Percentiles rank a stretch among this genome's conserved stretches.
Conservation (phyloP, 169 alveolate genomes). For the Plasmodium inui region DNA sequence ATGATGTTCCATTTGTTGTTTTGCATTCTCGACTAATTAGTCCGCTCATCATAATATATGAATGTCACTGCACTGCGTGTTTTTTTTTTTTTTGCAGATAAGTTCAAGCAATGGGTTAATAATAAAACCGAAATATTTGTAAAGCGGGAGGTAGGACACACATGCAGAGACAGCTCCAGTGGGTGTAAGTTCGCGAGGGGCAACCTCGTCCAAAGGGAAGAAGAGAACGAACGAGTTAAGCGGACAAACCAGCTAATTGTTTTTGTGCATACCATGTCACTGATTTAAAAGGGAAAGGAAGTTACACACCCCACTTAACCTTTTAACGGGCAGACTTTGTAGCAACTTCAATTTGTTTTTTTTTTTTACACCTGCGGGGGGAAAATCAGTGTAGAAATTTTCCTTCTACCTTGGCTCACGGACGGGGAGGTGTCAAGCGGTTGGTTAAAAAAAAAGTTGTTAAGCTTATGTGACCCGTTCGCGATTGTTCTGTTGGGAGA, state of each 20-base stretch:
- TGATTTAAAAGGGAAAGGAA: background rate
- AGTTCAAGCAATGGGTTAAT: constrained; percentile 45
- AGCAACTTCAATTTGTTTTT: background rate
- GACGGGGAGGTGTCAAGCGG: background rate
- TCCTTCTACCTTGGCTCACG: background rate
- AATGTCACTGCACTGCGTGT: background rate
- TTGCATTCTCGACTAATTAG: background rate
- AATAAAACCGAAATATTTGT: constrained; percentile 36
- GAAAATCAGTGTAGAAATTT: background rate
- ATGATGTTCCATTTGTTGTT: background rate
- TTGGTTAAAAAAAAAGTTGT: background rate
- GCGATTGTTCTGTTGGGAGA: background rate
- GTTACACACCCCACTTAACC: background rate
- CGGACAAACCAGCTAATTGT: background rate
- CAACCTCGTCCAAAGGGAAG: background rate
- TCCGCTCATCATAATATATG: background rate
- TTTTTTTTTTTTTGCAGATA: constrained; percentile 38
- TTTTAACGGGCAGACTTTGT: background rate
- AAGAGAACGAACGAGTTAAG: background rate
- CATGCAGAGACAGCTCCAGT: background rate
- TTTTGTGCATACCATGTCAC: background rate
- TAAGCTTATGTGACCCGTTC: background rate
- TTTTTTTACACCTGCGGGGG: background rate
- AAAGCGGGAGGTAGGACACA: background rate
- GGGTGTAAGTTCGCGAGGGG: background rate